phyloP scores from a whole-genome alignment of 306 rosid genomes.

The Inga oerstediana region DNA sequence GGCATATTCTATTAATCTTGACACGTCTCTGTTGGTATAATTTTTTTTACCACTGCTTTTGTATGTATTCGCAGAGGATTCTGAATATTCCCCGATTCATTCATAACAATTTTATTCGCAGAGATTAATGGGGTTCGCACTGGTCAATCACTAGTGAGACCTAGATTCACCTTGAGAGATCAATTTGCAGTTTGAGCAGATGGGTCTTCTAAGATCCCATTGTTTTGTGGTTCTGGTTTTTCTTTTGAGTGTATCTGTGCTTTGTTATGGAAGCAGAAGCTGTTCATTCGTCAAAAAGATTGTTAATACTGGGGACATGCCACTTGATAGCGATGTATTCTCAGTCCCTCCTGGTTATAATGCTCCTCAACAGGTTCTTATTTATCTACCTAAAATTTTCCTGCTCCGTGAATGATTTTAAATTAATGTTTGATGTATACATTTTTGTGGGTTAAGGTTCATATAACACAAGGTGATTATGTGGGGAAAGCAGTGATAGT shows the following conservation, averaged over 20 bases:
- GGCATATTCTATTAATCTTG: neutral
- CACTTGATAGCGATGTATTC: slow-evolving; percentile 65
- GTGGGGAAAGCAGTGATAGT: slow-evolving; percentile 77
- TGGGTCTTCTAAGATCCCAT: slow-evolving; percentile 40
- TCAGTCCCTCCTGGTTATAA: slow-evolving; percentile 65
- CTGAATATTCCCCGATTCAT: neutral
- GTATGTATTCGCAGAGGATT: neutral
- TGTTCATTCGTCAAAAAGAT: slow-evolving; percentile 48
- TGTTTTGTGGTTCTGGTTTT: slow-evolving; percentile 31
- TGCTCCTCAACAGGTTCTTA: slow-evolving; percentile 76
- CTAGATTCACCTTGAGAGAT: neutral
- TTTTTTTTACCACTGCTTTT: neutral
- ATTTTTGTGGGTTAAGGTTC: slow-evolving; percentile 60
- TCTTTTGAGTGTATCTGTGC: slow-evolving; percentile 35
- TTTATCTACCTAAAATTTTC: neutral
- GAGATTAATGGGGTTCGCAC: neutral
- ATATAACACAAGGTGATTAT: slow-evolving; percentile 86
- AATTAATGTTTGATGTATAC: neutral
- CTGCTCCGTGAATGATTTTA: too few species aligned
- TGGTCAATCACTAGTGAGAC: neutral
- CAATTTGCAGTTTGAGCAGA: slow-evolving; percentile 10
- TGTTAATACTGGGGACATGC: slow-evolving; percentile 54
- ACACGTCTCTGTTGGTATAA: neutral
- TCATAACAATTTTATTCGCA: neutral
- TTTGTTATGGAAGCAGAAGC: slow-evolving; percentile 58